Conservation (phyloP, 2,329 filamentous ascomycete species). For the Reticulascus tulasneorum region DNA sequence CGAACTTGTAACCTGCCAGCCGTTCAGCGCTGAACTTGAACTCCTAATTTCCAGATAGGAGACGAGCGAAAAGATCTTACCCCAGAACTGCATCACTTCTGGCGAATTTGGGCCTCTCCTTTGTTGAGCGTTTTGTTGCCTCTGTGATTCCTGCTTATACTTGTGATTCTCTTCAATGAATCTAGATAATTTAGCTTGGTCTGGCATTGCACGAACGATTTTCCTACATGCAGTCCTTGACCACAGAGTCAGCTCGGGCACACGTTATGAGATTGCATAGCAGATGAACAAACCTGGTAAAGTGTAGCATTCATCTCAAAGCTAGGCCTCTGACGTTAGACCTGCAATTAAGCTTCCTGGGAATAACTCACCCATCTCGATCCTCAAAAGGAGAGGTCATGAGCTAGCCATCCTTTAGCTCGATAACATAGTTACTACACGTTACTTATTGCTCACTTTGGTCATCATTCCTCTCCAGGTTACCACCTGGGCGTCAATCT, state of each 20-base stretch:
- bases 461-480: slow-evolving; percentile 99
- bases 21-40: slow-evolving; percentile 90
- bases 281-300: slow-evolving; percentile 69
- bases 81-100: slow-evolving; percentile 91
- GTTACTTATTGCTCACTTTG: slow-evolving; percentile 56
- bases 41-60: too few relatives aligned
- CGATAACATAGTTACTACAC: neutral
- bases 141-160: slow-evolving; percentile 62
- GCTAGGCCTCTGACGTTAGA: slow-evolving; percentile 35
- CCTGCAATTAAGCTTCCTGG: neutral
- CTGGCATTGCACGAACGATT: neutral
- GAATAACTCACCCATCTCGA: slow-evolving; percentile 62
- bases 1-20: slow-evolving; percentile 96
- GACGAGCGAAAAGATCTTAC: slow-evolving; percentile 37
- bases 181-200: slow-evolving; percentile 38
- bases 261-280: slow-evolving; percentile 1
- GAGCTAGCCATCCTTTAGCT: slow-evolving; percentile 51
- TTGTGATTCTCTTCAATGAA: slow-evolving; percentile 90
- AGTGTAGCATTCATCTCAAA: slow-evolving; percentile 96
- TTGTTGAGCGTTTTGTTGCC: slow-evolving; percentile 52
- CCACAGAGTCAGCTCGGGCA: slow-evolving; percentile 14
- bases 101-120: slow-evolving; percentile 48
- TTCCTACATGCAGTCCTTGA: slow-evolving; percentile 51
- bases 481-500: slow-evolving; percentile 72
- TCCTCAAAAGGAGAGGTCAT: slow-evolving; percentile 80